Percentiles rank a stretch among this genome's conserved stretches.
Evolutionary conservation across 1,284 basidiomycete genomes (phyloP).

Genomic region (Moesziomyces sp.): DNA sequence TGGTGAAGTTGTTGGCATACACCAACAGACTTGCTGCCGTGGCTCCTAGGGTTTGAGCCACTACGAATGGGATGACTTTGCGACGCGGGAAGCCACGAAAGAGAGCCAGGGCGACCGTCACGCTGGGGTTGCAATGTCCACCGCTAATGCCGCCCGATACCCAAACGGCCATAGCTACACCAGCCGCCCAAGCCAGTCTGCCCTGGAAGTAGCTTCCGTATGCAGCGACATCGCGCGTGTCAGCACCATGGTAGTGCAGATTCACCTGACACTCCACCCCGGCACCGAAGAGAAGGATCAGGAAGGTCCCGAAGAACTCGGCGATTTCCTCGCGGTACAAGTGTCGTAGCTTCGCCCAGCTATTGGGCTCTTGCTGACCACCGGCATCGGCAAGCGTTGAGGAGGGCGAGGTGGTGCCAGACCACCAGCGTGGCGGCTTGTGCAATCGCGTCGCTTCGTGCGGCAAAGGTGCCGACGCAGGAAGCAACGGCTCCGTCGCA

Average conservation of each 20-base stretch:
- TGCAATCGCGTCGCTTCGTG: slow-evolving; percentile 36
- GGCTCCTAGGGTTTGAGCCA: slow-evolving; percentile 79
- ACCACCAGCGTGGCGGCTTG: slow-evolving; percentile 43
- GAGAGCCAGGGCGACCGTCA: slow-evolving; percentile 76
- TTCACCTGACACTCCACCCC: slow-evolving; percentile 63
- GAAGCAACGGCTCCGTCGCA: slow-evolving; percentile 17
- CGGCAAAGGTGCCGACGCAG: slow-evolving; percentile 32
- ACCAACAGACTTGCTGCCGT: slow-evolving; percentile 76
- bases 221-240: slow-evolving; percentile 18
- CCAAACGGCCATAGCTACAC: slow-evolving; percentile 58
- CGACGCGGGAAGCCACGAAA: slow-evolving; percentile 81
- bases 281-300: slow-evolving; percentile 60
- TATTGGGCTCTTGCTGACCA: slow-evolving; percentile 21
- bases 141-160: slow-evolving; percentile 55
- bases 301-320: slow-evolving; percentile 56
- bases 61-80: slow-evolving; percentile 79
- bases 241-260: slow-evolving; percentile 39
- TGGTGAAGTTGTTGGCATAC: slow-evolving; percentile 81
- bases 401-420: background rate
- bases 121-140: slow-evolving; percentile 52
- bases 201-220: slow-evolving; percentile 49
- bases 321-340: slow-evolving; percentile 53
- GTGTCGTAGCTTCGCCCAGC: slow-evolving; percentile 40
- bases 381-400: background rate
- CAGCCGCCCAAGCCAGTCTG: slow-evolving; percentile 58